Evolutionary conservation across 2,329 filamentous ascomycete genomes (phyloP).

Genomic region (Aspergillus sp.): DNA sequence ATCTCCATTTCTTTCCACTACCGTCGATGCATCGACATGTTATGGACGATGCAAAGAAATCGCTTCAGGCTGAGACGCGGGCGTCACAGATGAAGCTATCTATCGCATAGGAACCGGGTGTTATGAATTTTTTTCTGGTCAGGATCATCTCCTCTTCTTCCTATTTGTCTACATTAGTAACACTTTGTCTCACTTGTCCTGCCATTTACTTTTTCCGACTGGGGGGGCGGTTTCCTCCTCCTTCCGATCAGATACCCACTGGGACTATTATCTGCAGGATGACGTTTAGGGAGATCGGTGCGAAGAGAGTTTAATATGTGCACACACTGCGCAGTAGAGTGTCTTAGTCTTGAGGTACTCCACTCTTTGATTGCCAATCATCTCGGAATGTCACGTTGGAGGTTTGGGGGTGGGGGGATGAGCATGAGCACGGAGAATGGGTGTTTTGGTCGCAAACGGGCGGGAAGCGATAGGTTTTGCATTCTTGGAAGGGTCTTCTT

Average conservation of each 20-base stretch:
- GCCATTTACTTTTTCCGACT: neutral
- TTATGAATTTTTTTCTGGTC: neutral
- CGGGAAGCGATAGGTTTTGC: neutral
- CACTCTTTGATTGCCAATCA: neutral
- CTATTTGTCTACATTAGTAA: neutral
- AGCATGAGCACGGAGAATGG: neutral
- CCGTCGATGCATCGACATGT: constrained; percentile 29
- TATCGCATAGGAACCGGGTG: neutral
- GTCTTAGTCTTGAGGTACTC: neutral
- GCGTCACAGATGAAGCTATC: constrained; percentile 10
- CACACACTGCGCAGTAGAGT: neutral
- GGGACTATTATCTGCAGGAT: constrained; percentile 19
- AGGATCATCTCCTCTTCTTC: neutral
- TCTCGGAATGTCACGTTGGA: neutral
- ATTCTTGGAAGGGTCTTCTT: neutral
- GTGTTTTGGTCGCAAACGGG: neutral
- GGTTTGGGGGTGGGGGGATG: neutral
- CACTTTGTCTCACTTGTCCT: neutral
- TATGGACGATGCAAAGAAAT: constrained; percentile 24
- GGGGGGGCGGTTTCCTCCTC: neutral
- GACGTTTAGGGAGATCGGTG: constrained; percentile 17
- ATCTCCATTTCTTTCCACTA: constrained; percentile 36
- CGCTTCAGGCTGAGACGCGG: constrained; percentile 9
- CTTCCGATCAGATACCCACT: neutral
- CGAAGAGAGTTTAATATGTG: neutral